Base-by-base conservation (phyloP, 495 filamentous ascomycete genomes). In the Penicillium longicatenatum region DNA sequence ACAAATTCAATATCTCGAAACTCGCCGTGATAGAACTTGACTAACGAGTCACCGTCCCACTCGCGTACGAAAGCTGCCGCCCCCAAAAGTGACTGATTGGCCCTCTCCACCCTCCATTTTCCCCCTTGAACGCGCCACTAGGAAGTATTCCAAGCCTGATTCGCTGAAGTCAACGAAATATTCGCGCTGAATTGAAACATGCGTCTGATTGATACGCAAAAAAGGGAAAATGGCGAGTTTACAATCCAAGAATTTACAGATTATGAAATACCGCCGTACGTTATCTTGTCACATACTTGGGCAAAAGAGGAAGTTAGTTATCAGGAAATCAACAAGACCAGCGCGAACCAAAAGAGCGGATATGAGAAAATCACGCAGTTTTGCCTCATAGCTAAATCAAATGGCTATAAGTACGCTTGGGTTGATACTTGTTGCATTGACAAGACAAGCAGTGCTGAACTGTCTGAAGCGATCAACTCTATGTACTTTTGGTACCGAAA, bases 321-420 rank as follows among this genome's bases (percentile, higher is more conserved):
- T 39, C 37, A 39, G 16, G 37, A 39, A 11, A 39, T 39, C 2
- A 17, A 39, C 31, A 17, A 7, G 16, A 16, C 37, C 16, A 6
- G 37, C 10, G 31, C 31, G 8, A 39, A 39, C 16, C 14, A 7
- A 16, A 39, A 39, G 14, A 39, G 6, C 6, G 37, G 37, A 39
- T 39, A n/a, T n/a, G 14, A 39, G 11, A 39, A 39, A 17, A 39
- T 39, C 37, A 6, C 12, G 16, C 2, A 39, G 2, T 39, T 2
- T 7, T 39, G 37, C 16, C 14, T 7, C 6, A 5, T 16, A 16
- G 37, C 37, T n/a, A 6, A 16, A 6, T 6, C 14, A 6, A 4
- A 92, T 93, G 37, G 37, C 6, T n/a, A 16, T 12, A 2, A 47
- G 0, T 47, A 47, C 16, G 45, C 14, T n/a, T 47, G 45, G 45